These are phyloP conservation scores for Galeopsis tetrahit DNA, from an alignment of 257 asterid species.

Conservation along the genomic window DNA sequence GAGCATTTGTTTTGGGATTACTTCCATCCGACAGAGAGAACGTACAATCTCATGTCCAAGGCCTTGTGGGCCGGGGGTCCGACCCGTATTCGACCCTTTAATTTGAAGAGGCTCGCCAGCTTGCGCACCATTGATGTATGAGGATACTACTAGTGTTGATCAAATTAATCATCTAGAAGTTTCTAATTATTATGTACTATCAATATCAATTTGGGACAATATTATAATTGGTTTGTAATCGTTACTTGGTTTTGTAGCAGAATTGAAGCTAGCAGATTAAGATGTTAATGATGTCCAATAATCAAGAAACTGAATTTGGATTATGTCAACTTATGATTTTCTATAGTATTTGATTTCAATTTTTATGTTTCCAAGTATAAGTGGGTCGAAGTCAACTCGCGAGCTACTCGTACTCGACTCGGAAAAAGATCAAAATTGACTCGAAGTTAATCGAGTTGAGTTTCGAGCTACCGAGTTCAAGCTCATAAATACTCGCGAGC, in stretches of 20 bases:
- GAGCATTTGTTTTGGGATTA: conserved; percentile 68
- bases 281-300: background rate
- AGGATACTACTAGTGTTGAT: background rate
- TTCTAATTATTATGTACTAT: background rate
- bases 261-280: background rate
- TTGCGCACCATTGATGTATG: conserved; percentile 27
- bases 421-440: no score
- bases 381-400: no score
- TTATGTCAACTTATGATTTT: background rate
- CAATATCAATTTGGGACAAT: background rate
- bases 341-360: no score
- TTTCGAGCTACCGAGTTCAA: no score
- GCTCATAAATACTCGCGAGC: no score
- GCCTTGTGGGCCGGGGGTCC: conserved; percentile 64
- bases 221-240: background rate
- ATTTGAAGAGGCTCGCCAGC: conserved; percentile 53
- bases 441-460: no score
- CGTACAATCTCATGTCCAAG: conserved; percentile 64
- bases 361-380: no score
- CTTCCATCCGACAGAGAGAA: conserved; percentile 70
- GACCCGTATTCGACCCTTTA: conserved; percentile 54
- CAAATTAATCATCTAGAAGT: background rate
- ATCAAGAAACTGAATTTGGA: background rate
- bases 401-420: no score
- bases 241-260: background rate